Evolutionary conservation across 2,329 filamentous ascomycete genomes (phyloP).

Genomic region (Phaeosphaeriaceae sp.): DNA sequence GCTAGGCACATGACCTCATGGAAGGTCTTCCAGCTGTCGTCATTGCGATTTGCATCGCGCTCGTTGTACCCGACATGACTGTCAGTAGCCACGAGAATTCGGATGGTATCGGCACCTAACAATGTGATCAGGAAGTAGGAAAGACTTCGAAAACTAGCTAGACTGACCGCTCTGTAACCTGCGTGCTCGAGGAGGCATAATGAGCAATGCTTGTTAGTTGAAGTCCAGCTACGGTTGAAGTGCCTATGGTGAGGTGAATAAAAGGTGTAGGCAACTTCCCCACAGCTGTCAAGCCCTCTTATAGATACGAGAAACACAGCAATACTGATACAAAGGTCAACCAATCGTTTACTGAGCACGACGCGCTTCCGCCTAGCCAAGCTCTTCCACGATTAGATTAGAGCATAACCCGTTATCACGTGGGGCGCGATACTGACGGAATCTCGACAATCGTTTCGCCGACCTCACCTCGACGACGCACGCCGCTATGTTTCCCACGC

Average conservation of each 20-base stretch:
- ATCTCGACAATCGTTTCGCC: slow-evolving; percentile 25
- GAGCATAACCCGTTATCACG: slow-evolving; percentile 34
- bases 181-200: slow-evolving; percentile 37
- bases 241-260: neutral
- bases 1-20: slow-evolving; percentile 93
- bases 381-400: slow-evolving; percentile 9
- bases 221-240: neutral
- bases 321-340: neutral
- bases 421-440: slow-evolving; percentile 26
- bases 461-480: slow-evolving; percentile 35
- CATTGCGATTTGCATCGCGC: slow-evolving; percentile 88
- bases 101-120: slow-evolving; percentile 79
- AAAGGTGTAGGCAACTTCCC: neutral
- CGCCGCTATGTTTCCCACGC: slow-evolving; percentile 70
- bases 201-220: slow-evolving; percentile 1
- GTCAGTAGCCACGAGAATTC: slow-evolving; percentile 91
- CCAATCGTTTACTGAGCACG: slow-evolving; percentile 17
- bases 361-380: slow-evolving; percentile 42
- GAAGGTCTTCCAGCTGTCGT: slow-evolving; percentile 96
- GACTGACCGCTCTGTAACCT: slow-evolving; percentile 36
- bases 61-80: slow-evolving; percentile 98
- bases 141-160: neutral
- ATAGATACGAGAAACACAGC: neutral
- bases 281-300: slow-evolving; percentile 1
- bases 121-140: slow-evolving; percentile 12